Evolutionary conservation across 257 asterid species (phyloP).

Genomic region (Mitragyna speciosa): DNA sequence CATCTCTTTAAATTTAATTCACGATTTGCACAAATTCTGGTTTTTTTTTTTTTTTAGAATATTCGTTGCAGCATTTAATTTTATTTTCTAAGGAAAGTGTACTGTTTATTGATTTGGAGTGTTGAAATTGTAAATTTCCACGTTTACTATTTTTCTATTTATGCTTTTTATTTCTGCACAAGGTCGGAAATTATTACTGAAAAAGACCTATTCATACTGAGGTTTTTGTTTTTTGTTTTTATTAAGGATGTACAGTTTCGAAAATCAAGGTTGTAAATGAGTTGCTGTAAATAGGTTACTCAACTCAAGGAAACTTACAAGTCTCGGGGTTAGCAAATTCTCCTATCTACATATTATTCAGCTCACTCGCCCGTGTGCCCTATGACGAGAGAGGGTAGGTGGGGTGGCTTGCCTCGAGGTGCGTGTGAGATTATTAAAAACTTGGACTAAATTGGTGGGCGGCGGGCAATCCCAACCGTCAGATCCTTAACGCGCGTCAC

Average conservation of each 20-base stretch:
- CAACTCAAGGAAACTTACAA: conserved; percentile 15
- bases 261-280: conserved; percentile 35
- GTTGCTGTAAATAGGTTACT: neutral
- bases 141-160: neutral
- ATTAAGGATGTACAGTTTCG: conserved; percentile 20
- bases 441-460: conserved; percentile 39
- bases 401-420: conserved; percentile 47
- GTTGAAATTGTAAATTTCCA: neutral
- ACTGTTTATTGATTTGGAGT: neutral
- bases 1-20: neutral
- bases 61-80: neutral
- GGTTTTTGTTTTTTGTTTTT: conserved; percentile 21
- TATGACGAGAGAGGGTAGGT: neutral
- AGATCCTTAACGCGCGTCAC: conserved; percentile 41
- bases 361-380: neutral
- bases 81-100: neutral
- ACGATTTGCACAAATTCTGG: neutral
- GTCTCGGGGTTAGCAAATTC: conserved; percentile 13
- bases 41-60: neutral
- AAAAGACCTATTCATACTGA: conserved; percentile 6
- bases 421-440: conserved; percentile 41
- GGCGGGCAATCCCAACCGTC: conserved; percentile 46
- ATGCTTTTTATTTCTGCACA: neutral
- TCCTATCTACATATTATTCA: neutral
- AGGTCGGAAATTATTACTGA: neutral